Base-by-base conservation (phyloP, 1,139 yeast species). In the Suhomyces bokatorum region DNA sequence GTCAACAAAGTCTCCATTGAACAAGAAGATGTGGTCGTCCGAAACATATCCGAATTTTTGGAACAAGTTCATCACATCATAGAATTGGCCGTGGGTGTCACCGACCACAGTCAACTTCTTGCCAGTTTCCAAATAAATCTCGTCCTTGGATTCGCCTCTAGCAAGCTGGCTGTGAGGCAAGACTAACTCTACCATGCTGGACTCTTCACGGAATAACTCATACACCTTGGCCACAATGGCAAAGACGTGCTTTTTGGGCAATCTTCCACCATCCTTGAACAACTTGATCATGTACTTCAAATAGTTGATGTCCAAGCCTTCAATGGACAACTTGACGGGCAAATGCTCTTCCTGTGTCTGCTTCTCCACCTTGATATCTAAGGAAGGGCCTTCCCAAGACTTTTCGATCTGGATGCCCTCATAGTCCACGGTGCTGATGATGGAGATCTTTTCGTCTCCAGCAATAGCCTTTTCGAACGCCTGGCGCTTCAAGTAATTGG, bases 1-100 rank as follows among this genome's bases (percentile, higher is more conserved):
- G 62, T 93, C 99, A 5, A 93, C 99, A 67, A 93, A 93, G 67
- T 95, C 99, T 39, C 99, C 99, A 60, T 93, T 93, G 71, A 93
- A 91, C 45, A 93, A 69, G 62, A 87, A 93, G 14, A 83, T 76
- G 64, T 91, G 97, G n/a, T 75, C 73, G 1, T 73, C 64, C 3
- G 84, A 80, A 17, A 82, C 85, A 48, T 69, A 64, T 7, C 99
- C 99, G 59, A 83, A 90, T 38, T 64, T 74, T 36, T 76, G 64
- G 64, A 93, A 93, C 43, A 93, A 76, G 62, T 91, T 86, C 58
- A 91, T 69, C 40, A 93, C 81, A 62, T 93, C 99, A 59, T 79
- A 93, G 61, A 87, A 90, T 64, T 93, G 99, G 32, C 99, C 99
- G 62, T 93, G 99, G 0, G 98, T 93, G 62, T 93, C 99, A 52